Conservation (phyloP, 768 basidiomycete genomes). For the Butyriboletus loyo region DNA sequence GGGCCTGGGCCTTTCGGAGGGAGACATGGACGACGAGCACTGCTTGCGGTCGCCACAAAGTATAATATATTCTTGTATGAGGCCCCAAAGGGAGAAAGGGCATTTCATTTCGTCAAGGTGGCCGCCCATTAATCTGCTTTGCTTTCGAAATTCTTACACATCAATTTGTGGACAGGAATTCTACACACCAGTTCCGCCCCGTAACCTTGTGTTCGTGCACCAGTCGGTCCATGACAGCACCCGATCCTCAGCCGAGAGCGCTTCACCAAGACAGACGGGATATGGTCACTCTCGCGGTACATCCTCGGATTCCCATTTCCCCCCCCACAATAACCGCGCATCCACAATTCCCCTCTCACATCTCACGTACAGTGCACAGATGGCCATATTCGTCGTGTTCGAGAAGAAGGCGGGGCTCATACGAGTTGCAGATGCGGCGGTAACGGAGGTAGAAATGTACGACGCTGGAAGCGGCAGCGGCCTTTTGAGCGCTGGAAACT, state of each 20-base stretch:
- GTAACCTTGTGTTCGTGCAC: conserved; percentile 65
- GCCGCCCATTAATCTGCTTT: not conserved
- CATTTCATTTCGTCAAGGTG: conserved; percentile 79
- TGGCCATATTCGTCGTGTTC: conserved; percentile 78
- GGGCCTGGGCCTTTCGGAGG: conserved; percentile 41
- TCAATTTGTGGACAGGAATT: conserved; percentile 58
- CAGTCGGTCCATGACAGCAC: conserved; percentile 57
- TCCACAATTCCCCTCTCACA: conserved; percentile 31
- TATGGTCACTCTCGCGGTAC: conserved; percentile 42
- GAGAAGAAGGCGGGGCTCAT: conserved; percentile 89
- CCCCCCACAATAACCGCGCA: conserved; percentile 22
- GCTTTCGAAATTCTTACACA: not conserved
- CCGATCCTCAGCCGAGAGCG: conserved; percentile 43
- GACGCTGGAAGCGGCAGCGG: conserved; percentile 26
- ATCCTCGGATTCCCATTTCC: conserved; percentile 40
- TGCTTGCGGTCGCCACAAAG: conserved; percentile 77
- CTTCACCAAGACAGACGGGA: conserved; percentile 21
- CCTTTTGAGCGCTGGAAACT: conserved; percentile 17
- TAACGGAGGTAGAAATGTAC: conserved; percentile 70
- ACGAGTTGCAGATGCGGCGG: conserved; percentile 75
- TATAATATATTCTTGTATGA: conserved; percentile 73
- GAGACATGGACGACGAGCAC: conserved; percentile 44
- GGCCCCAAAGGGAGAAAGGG: conserved; percentile 77
- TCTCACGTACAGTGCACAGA: conserved; percentile 62
- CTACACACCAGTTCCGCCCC: conserved; percentile 70